These are phyloP conservation scores for Porpolomopsis calyptriformis DNA, from an alignment of 768 basidiomycete species.

Conservation along the genomic window DNA sequence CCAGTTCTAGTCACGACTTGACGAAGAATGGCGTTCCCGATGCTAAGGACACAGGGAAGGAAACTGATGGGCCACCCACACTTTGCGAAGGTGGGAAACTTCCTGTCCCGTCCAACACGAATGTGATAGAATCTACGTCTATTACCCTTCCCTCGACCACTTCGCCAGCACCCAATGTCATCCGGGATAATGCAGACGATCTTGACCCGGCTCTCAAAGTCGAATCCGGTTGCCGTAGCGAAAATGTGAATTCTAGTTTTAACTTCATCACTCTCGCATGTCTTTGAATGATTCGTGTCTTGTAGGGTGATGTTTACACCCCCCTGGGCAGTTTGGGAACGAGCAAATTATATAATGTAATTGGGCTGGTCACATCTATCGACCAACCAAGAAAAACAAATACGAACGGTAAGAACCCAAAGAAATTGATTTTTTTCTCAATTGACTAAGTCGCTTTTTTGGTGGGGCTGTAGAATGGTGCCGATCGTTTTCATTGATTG, in stretches of 20 bases:
- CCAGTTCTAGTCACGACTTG: background rate
- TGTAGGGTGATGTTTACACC: slow-evolving; percentile 1
- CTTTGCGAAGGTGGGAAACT: no score
- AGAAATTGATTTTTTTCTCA: background rate
- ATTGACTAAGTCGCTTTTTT: background rate
- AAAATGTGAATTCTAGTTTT: background rate
- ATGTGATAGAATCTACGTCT: no score
- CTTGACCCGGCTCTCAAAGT: background rate
- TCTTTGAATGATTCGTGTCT: background rate
- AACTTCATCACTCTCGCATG: background rate
- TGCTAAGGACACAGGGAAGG: no score
- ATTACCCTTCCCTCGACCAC: no score
- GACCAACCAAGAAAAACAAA: background rate
- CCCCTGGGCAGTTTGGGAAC: background rate
- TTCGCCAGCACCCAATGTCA: background rate
- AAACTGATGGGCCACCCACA: no score
- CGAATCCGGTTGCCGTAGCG: background rate
- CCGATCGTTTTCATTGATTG: slow-evolving; percentile 36
- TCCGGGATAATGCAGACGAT: background rate
- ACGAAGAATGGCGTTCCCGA: no score
- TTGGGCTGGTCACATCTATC: slow-evolving; percentile 6
- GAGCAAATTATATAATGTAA: slow-evolving; percentile 5
- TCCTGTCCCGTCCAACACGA: no score
- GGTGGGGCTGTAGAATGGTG: slow-evolving; percentile 35
- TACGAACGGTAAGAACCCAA: background rate